Percentiles rank a stretch among this genome's conserved stretches.
Evolutionary conservation across 2,329 filamentous ascomycete genomes (phyloP).

Genomic region (Diaporthe longicolla): DNA sequence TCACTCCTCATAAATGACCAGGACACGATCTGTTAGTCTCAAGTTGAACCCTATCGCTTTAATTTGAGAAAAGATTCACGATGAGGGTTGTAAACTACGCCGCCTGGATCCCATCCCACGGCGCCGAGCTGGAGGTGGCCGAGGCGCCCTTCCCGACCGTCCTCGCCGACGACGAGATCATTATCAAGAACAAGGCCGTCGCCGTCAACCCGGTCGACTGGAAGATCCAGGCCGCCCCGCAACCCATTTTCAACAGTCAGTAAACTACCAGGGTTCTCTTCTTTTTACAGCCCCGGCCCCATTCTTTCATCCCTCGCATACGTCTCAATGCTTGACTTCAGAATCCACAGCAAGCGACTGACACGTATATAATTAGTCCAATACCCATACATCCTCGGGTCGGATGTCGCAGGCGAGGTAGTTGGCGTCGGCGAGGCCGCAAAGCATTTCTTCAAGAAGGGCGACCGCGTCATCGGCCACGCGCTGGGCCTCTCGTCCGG

Average conservation of each 20-base stretch:
- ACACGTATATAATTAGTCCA: conserved; percentile 39
- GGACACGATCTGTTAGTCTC: neutral
- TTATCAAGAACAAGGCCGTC: conserved; percentile 40
- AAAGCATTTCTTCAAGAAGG: conserved; percentile 48
- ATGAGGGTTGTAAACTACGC: conserved; percentile 40
- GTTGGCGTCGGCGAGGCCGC: conserved; percentile 49
- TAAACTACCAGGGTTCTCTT: too few relatives aligned
- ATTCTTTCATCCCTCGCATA: too few relatives aligned
- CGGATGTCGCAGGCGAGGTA: conserved; percentile 52
- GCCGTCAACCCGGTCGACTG: conserved; percentile 49
- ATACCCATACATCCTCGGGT: conserved; percentile 52
- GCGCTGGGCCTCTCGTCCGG: conserved; percentile 44
- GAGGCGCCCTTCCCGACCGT: conserved; percentile 30
- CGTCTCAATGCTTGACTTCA: too few relatives aligned
- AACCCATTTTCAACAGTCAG: conserved; percentile 44
- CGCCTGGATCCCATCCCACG: conserved; percentile 33
- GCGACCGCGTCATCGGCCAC: conserved; percentile 51
- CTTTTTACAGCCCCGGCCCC: too few relatives aligned
- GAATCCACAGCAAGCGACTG: too few relatives aligned
- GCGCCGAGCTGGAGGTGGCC: conserved; percentile 34
- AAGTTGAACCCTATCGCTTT: too few relatives aligned
- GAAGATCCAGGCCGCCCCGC: conserved; percentile 47
- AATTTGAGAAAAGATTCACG: neutral
- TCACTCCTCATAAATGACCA: neutral
- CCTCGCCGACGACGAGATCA: conserved; percentile 36